These are phyloP conservation scores for Samsoniella hepiali DNA, from an alignment of 2,329 filamentous ascomycete species.

Conservation along the genomic window DNA sequence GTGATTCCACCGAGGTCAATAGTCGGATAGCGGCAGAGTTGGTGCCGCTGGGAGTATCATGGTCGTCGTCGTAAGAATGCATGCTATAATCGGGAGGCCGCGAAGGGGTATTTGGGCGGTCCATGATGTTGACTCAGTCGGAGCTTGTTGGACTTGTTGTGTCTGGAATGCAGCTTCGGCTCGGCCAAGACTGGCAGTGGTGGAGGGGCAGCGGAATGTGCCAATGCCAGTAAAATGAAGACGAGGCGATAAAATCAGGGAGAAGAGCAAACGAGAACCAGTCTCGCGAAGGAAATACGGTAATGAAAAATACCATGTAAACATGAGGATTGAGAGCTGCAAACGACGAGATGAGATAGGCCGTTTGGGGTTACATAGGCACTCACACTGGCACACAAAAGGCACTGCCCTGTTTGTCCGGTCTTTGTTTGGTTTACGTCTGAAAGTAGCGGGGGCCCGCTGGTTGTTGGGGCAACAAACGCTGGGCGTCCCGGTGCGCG, in stretches of 20 bases:
- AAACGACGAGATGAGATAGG: background rate
- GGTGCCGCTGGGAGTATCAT: constrained; percentile 45
- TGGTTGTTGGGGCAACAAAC: constrained; percentile 16
- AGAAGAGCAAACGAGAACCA: constrained; percentile 6
- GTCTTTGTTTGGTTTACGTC: constrained; percentile 14
- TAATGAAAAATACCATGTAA: background rate
- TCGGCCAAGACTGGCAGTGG: constrained; percentile 13
- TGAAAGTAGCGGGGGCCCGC: background rate
- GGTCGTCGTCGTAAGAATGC: constrained; percentile 55
- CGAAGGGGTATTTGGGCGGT: constrained; percentile 48
- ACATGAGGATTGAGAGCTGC: background rate
- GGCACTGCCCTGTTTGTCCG: constrained; percentile 7
- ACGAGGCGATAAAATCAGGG: background rate
- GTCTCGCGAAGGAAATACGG: background rate
- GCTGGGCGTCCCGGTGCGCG: background rate
- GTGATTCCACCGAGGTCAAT: constrained; percentile 61
- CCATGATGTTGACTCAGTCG: constrained; percentile 37
- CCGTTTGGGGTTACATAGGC: background rate
- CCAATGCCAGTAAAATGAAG: background rate
- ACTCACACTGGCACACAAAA: background rate
- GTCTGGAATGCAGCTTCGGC: constrained; percentile 29
- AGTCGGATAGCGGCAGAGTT: constrained; percentile 56
- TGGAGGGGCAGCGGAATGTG: constrained; percentile 15
- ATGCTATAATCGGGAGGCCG: constrained; percentile 57
- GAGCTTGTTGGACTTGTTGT: constrained; percentile 14